Percentiles rank a stretch among this genome's conserved stretches.
Evolutionary conservation across 352 stramenopile genomes (phyloP).

Genomic region (Phytophthora hibernalis): DNA sequence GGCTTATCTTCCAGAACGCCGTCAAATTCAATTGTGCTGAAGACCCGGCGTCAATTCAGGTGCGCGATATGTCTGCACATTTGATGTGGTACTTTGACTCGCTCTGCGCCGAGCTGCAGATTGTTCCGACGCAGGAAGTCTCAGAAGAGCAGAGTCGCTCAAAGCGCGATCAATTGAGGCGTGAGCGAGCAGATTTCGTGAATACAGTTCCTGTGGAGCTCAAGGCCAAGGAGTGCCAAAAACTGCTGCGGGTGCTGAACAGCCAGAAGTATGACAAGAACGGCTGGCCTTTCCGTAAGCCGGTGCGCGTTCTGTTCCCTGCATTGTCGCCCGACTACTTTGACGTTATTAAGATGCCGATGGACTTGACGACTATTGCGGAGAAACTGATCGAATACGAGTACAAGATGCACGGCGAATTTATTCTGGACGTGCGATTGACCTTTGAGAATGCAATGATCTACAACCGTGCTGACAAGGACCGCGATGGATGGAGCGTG

Average conservation of each 20-base stretch:
- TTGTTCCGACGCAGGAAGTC: constrained; percentile 32
- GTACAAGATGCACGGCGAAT: constrained; percentile 86
- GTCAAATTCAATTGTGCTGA: constrained; percentile 82
- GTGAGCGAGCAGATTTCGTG: constrained; percentile 63
- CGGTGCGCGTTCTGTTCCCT: constrained; percentile 78
- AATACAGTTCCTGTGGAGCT: constrained; percentile 67
- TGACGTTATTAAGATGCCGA: constrained; percentile 82
- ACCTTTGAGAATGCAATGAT: constrained; percentile 88
- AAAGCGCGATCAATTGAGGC: constrained; percentile 56
- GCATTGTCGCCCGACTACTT: constrained; percentile 79
- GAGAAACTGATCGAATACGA: constrained; percentile 72
- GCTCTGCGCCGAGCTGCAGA: constrained; percentile 72
- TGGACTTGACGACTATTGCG: constrained; percentile 79
- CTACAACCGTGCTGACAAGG: constrained; percentile 86
- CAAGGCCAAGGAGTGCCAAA: constrained; percentile 85
- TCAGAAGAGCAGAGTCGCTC: constrained; percentile 32
- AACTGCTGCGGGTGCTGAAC: constrained; percentile 80
- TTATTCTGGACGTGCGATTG: constrained; percentile 79
- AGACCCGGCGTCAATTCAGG: constrained; percentile 71
- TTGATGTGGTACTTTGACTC: constrained; percentile 89
- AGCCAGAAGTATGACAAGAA: constrained; percentile 90
- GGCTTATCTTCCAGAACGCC: constrained; percentile 85
- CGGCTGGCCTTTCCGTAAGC: constrained; percentile 87
- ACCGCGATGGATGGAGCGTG: constrained; percentile 81
- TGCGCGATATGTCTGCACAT: constrained; percentile 84